These are phyloP conservation scores for Lipomyces starkeyi DNA, from an alignment of 805 yeast species.

Conservation along the genomic window DNA sequence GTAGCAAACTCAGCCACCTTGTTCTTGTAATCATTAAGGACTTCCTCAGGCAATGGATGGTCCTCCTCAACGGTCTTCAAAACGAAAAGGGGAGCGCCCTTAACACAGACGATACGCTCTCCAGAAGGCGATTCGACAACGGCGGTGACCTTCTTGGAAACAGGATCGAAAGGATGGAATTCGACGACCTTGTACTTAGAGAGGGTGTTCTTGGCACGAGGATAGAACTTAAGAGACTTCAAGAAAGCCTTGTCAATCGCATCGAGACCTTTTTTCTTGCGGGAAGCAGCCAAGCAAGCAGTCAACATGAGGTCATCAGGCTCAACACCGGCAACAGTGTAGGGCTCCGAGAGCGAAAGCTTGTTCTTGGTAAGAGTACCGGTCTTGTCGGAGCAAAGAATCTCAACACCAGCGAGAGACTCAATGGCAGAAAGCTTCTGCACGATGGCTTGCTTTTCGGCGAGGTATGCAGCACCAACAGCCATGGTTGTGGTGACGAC, in stretches of 20 bases:
- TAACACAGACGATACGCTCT: slow-evolving; percentile 92
- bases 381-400: slow-evolving; percentile 96
- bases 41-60: slow-evolving; percentile 93
- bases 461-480: slow-evolving; percentile 98
- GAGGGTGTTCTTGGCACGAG: slow-evolving; percentile 90
- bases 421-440: slow-evolving; percentile 96
- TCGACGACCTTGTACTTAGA: slow-evolving; percentile 92
- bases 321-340: slow-evolving; percentile 96
- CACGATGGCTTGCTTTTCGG: slow-evolving; percentile 96
- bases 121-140: slow-evolving; percentile 95
- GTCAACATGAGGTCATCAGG: slow-evolving; percentile 95
- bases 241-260: slow-evolving; percentile 97
- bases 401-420: slow-evolving; percentile 96
- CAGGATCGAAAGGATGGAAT: slow-evolving; percentile 98
- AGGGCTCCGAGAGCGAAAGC: slow-evolving; percentile 94
- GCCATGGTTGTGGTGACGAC: slow-evolving; percentile 99
- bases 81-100: slow-evolving; percentile 98
- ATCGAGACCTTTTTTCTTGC: slow-evolving; percentile 98
- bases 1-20: slow-evolving; percentile 97
- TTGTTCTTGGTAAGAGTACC: slow-evolving; percentile 98
- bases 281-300: slow-evolving; percentile 96
- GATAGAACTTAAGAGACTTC: slow-evolving; percentile 84
- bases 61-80: slow-evolving; percentile 96
- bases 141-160: slow-evolving; percentile 94
- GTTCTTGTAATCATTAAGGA: slow-evolving; percentile 93